Conservation (phyloP, 768 basidiomycete species). For the Atractiella rhizophila region DNA sequence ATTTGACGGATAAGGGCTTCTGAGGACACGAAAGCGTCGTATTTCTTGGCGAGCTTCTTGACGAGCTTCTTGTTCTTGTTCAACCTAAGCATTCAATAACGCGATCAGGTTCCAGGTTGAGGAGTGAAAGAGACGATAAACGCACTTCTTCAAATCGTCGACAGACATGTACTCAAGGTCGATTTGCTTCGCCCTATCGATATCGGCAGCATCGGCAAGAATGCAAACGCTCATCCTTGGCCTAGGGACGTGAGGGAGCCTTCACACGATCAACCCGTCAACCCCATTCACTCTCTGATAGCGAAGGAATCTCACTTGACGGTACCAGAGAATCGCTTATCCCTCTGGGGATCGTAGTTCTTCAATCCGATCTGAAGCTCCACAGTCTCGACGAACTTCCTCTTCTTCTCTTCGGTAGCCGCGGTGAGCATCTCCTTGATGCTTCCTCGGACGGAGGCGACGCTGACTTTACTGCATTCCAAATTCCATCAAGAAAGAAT, state of each 20-base stretch:
- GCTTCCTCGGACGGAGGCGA: conserved; percentile 97
- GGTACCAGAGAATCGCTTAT: conserved; percentile 99
- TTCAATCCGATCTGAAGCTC: conserved; percentile 91
- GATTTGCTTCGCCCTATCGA: conserved; percentile 93
- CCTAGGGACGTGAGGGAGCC: conserved; percentile 86
- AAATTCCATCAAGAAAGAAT: too few relatives aligned
- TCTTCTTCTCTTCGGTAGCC: conserved; percentile 62
- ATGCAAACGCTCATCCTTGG: conserved; percentile 99
- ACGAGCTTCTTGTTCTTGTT: conserved; percentile 99
- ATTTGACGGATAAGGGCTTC: conserved; percentile 98
- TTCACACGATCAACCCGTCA: conserved; percentile 21
- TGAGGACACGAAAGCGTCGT: conserved; percentile 94
- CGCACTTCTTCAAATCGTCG: conserved; percentile 99
- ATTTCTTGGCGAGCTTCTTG: conserved; percentile 98
- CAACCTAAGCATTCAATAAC: conserved; percentile 31
- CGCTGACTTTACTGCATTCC: too few relatives aligned
- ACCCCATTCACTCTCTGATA: neutral
- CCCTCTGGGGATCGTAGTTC: conserved; percentile 93
- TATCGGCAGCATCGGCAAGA: conserved; percentile 94
- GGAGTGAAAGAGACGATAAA: too few relatives aligned
- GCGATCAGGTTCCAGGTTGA: conserved; percentile 20
- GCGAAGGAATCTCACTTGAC: conserved; percentile 46
- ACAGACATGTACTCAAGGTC: conserved; percentile 96
- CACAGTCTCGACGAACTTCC: conserved; percentile 84
- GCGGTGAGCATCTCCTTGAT: conserved; percentile 48